Evolutionary conservation across 2,329 filamentous ascomycete species (phyloP).

Genomic region (Boeremia exigua): DNA sequence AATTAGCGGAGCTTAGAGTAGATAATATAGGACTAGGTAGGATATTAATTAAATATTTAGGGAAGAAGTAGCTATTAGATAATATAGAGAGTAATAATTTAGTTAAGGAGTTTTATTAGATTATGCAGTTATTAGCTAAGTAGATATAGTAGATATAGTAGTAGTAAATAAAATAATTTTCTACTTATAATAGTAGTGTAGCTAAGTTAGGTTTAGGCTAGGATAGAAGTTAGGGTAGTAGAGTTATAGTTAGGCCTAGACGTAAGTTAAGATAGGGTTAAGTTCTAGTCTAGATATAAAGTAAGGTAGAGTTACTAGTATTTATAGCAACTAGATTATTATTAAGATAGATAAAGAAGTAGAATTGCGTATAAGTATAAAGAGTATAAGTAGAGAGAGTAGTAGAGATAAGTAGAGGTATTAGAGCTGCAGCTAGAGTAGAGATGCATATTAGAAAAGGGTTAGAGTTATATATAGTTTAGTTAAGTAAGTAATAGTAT

Average conservation of each 20-base stretch:
- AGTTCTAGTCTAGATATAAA: too few species aligned
- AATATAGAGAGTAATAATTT: slow-evolving; percentile 12
- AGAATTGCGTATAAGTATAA: too few species aligned
- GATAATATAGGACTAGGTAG: background rate
- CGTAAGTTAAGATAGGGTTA: too few species aligned
- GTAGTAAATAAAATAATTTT: slow-evolving; percentile 8
- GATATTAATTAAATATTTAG: slow-evolving; percentile 11
- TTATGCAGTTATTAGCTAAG: slow-evolving; percentile 10
- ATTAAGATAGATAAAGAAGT: too few species aligned
- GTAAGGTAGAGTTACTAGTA: background rate
- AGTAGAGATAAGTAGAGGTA: background rate
- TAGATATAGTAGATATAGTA: background rate
- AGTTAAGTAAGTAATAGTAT: background rate
- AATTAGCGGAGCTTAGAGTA: background rate
- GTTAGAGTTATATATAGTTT: background rate
- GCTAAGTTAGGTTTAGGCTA: too few species aligned
- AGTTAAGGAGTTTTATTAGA: slow-evolving; percentile 17
- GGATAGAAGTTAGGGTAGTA: too few species aligned
- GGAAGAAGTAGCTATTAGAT: slow-evolving; percentile 3
- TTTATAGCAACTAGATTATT: background rate
- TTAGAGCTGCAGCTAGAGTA: background rate
- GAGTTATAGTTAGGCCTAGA: too few species aligned
- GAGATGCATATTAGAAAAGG: background rate
- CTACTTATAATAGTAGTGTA: background rate
- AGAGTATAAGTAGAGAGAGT: too few species aligned